Percentiles rank a stretch among this genome's conserved stretches.
Conservation (phyloP, 306 rosid species). For the Vigna nakashimae region DNA sequence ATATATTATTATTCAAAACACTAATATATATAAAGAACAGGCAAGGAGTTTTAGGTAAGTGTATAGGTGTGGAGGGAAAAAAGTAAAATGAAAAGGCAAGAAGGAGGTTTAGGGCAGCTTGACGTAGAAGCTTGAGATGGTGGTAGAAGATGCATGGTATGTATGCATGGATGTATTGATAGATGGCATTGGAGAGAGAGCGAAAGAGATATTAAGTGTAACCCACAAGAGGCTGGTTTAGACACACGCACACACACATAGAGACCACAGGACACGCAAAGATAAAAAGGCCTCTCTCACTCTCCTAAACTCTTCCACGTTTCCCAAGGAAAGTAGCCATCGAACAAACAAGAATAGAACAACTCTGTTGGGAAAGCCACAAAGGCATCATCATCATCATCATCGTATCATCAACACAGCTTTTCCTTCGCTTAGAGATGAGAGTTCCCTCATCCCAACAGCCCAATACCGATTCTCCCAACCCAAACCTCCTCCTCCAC, state of each 20-base stretch:
- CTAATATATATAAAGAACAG: no score
- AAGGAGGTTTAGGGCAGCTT: conserved; percentile 28
- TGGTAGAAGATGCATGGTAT: conserved; percentile 11
- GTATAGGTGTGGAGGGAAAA: background rate
- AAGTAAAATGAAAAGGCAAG: conserved; percentile 25
- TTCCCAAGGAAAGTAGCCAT: conserved; percentile 18
- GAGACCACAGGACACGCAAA: conserved; percentile 56
- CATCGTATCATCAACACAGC: background rate
- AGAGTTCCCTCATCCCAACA: conserved; percentile 77
- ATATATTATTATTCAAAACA: no score
- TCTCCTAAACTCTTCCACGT: conserved; percentile 29
- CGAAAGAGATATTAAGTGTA: conserved; percentile 22
- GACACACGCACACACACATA: conserved; percentile 46
- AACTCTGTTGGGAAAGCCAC: conserved; percentile 42
- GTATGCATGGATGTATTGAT: background rate
- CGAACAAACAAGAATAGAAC: conserved; percentile 23
- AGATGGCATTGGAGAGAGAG: background rate
- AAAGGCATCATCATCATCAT: conserved; percentile 19
- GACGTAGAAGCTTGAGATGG: conserved; percentile 48
- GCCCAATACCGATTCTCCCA: conserved; percentile 37
- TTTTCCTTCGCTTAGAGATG: conserved; percentile 56
- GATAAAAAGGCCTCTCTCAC: conserved; percentile 66
- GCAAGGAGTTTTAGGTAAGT: no score
- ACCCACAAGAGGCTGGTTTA: background rate
- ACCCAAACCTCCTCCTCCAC: conserved; percentile 24